phyloP scores from a whole-genome alignment of 495 filamentous ascomycete genomes.

The Penicillium atrosanguineum region DNA sequence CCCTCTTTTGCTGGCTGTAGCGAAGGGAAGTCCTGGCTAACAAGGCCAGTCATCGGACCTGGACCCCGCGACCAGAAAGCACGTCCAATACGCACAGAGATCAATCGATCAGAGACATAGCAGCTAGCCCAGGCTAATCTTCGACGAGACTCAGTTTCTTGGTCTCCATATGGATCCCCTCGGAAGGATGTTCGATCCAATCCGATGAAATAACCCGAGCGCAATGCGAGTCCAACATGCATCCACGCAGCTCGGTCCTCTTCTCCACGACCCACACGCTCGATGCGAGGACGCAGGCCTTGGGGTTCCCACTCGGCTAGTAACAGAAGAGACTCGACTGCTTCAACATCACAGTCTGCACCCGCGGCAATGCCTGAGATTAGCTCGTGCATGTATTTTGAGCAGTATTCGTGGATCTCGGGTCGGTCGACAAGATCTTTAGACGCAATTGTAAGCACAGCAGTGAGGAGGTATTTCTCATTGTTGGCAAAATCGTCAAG shows the following conservation, averaged over 20 bases:
- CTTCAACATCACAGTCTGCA: constrained; percentile 58
- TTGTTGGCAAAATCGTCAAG: constrained; percentile 49
- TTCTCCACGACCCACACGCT: constrained; percentile 59
- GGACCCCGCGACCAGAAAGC: constrained; percentile 67
- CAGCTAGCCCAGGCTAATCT: constrained; percentile 62
- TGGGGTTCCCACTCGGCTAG: constrained; percentile 67
- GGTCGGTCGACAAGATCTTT: constrained; percentile 57
- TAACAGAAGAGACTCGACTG: constrained; percentile 61
- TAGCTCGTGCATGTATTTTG: constrained; percentile 61
- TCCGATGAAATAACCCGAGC: constrained; percentile 63
- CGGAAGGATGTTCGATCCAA: constrained; percentile 58
- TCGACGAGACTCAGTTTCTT: constrained; percentile 52
- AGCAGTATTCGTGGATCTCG: constrained; percentile 57
- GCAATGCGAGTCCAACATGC: constrained; percentile 62
- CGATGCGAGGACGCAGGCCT: constrained; percentile 46
- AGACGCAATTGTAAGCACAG: constrained; percentile 60
- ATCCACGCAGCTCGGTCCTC: constrained; percentile 68
- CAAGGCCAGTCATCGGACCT: constrained; percentile 59
- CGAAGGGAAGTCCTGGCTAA: constrained; percentile 60
- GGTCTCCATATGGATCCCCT: constrained; percentile 42
- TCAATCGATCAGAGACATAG: constrained; percentile 63
- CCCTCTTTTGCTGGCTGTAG: constrained; percentile 49
- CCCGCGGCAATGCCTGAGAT: constrained; percentile 60
- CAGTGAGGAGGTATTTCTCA: constrained; percentile 60
- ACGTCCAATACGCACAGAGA: constrained; percentile 61